Percentiles rank a stretch among this genome's conserved stretches.
These are phyloP conservation scores for Lasiosphaeris hirsuta DNA, from an alignment of 495 filamentous ascomycete genomes.

Conservation along the genomic window DNA sequence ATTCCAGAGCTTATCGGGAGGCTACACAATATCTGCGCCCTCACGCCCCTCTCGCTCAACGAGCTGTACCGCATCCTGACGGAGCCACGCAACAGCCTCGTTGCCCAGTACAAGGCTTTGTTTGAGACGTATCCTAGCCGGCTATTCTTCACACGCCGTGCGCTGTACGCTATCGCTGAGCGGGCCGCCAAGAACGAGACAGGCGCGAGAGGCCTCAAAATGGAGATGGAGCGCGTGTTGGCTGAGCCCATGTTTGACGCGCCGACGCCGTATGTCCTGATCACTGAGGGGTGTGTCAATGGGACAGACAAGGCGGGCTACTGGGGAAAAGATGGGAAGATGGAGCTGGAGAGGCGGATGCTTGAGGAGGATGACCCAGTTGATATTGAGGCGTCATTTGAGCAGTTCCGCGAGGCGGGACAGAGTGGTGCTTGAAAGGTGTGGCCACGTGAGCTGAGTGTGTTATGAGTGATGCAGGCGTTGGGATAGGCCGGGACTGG, in stretches of 20 bases:
- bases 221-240: constrained; percentile 83
- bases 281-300: constrained; percentile 70
- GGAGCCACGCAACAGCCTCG: constrained; percentile 82
- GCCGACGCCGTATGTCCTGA: constrained; percentile 62
- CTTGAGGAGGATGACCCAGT: constrained; percentile 48
- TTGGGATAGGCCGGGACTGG: not conserved
- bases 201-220: constrained; percentile 81
- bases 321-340: constrained; percentile 48
- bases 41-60: constrained; percentile 73
- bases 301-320: constrained; percentile 55
- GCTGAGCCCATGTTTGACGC: constrained; percentile 90
- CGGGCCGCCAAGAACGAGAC: constrained; percentile 73
- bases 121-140: constrained; percentile 82
- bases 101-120: constrained; percentile 80
- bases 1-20: constrained; percentile 93
- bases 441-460: not conserved
- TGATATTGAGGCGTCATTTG: constrained; percentile 27
- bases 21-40: constrained; percentile 80
- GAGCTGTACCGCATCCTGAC: constrained; percentile 84
- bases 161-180: constrained; percentile 74
- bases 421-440: constrained; percentile 40
- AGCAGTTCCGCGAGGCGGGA: constrained; percentile 41
- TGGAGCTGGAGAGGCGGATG: constrained; percentile 53
- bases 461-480: not conserved
- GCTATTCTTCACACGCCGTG: constrained; percentile 75